Conservation (phyloP, 2,329 filamentous ascomycete genomes). For the Thermoascus crustaceus region DNA sequence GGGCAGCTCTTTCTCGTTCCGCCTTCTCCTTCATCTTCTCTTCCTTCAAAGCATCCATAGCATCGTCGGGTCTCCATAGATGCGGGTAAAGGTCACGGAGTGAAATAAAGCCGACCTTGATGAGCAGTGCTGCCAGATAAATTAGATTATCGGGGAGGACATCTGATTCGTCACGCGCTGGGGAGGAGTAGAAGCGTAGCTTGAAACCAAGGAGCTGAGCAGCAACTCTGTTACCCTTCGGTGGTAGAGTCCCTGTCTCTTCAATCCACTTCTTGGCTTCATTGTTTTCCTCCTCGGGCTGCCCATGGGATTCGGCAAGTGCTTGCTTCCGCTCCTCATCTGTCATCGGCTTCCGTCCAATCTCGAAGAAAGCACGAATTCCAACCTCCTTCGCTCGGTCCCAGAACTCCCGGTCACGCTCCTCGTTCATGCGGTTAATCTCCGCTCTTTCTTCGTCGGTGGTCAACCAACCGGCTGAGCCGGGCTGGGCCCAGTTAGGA, state of each 20-base stretch:
- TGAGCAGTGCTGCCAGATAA: conserved; percentile 80
- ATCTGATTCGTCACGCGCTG: conserved; percentile 65
- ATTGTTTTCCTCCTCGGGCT: conserved; percentile 43
- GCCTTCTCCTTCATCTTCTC: conserved; percentile 67
- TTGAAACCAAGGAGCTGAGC: conserved; percentile 97
- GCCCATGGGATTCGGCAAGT: conserved; percentile 31
- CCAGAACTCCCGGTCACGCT: conserved; percentile 75
- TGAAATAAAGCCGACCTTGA: conserved; percentile 96
- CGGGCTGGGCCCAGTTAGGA: conserved; percentile 78
- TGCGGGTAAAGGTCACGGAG: conserved; percentile 85
- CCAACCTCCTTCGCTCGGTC: conserved; percentile 65
- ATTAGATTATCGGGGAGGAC: conserved; percentile 84
- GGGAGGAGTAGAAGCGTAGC: conserved; percentile 84
- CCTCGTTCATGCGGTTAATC: conserved; percentile 48
- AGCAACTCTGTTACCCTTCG: conserved; percentile 78
- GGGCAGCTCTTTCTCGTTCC: conserved; percentile 63
- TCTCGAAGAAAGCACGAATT: conserved; percentile 79
- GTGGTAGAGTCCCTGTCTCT: conserved; percentile 71
- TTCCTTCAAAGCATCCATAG: conserved; percentile 67
- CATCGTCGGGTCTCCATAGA: conserved; percentile 73
- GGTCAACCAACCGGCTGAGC: conserved; percentile 53
- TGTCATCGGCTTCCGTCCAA: conserved; percentile 63
- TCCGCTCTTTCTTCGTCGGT: conserved; percentile 61
- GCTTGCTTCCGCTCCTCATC: conserved; percentile 48
- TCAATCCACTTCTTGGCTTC: conserved; percentile 67